Evolutionary conservation across 805 yeast species (phyloP).

Genomic region (Isabelozyma gotoi): DNA sequence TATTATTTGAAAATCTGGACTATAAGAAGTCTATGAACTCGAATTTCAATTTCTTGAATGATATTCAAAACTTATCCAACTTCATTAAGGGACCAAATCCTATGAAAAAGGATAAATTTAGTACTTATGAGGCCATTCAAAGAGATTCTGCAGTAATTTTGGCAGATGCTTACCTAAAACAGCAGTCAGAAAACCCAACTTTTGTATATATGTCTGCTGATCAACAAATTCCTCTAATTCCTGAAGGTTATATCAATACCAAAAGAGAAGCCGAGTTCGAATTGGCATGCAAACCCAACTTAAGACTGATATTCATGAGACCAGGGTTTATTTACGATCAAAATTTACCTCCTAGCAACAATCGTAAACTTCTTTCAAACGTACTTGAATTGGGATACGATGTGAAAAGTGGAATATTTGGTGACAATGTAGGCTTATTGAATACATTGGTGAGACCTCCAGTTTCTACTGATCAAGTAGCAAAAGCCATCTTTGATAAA

Average conservation of each 20-base stretch:
- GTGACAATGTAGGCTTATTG: constrained; percentile 33
- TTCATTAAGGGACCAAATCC: constrained; percentile 60
- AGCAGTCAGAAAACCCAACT: constrained; percentile 18
- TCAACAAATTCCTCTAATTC: constrained; percentile 63
- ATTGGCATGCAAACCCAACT: constrained; percentile 39
- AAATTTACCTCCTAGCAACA: constrained; percentile 22
- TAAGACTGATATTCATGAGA: constrained; percentile 65
- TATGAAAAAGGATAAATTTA: constrained; percentile 44
- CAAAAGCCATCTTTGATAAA: constrained; percentile 54
- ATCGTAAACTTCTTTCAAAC: constrained; percentile 41
- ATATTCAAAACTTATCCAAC: constrained; percentile 27
- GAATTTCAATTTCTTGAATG: constrained; percentile 35
- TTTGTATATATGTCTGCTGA: constrained; percentile 86
- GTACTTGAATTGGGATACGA: constrained; percentile 44
- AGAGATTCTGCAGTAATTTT: constrained; percentile 65
- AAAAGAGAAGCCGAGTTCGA: constrained; percentile 77
- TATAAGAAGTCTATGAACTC: constrained; percentile 60
- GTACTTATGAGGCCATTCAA: constrained; percentile 64
- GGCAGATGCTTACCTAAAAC: constrained; percentile 52
- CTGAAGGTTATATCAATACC: constrained; percentile 68
- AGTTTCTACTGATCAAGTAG: constrained; percentile 68
- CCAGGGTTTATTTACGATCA: constrained; percentile 86
- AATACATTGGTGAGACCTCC: constrained; percentile 59
- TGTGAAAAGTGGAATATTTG: constrained; percentile 43
- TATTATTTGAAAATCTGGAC: constrained; percentile 63